phyloP scores from a whole-genome alignment of 805 yeast genomes.

The Cyberlindnera mycetangii region DNA sequence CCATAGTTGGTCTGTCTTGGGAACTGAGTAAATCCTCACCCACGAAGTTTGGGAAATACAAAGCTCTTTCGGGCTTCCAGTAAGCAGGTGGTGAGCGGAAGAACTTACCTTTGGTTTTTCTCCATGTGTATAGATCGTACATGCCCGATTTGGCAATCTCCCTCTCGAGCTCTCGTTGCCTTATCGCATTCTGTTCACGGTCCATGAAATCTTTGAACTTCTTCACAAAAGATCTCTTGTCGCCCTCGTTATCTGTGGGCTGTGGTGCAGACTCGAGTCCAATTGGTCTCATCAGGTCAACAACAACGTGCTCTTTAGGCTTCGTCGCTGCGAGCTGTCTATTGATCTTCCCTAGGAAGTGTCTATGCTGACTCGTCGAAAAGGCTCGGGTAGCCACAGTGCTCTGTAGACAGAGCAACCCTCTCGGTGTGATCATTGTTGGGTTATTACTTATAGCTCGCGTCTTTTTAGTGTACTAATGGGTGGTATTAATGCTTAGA shows the following conservation, averaged over 20 bases:
- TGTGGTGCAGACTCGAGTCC: slow-evolving; percentile 42
- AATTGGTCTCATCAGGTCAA: slow-evolving; percentile 41
- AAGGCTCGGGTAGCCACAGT: slow-evolving; percentile 9
- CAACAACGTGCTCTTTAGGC: slow-evolving; percentile 34
- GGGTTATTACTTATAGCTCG: no score
- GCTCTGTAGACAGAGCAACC: not conserved
- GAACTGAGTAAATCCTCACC: slow-evolving; percentile 49
- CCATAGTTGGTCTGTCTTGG: slow-evolving; percentile 30
- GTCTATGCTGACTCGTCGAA: slow-evolving; percentile 5
- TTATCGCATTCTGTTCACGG: slow-evolving; percentile 42
- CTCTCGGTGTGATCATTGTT: not conserved
- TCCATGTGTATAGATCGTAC: slow-evolving; percentile 59
- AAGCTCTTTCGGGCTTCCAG: slow-evolving; percentile 68
- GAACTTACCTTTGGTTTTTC: slow-evolving; percentile 79
- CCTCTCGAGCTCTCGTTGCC: slow-evolving; percentile 53
- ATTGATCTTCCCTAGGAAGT: slow-evolving; percentile 32
- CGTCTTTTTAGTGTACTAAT: no score
- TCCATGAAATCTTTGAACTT: slow-evolving; percentile 46
- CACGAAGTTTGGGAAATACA: slow-evolving; percentile 77
- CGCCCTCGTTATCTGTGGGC: slow-evolving; percentile 39
- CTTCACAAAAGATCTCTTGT: slow-evolving; percentile 34
- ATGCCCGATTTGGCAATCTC: slow-evolving; percentile 69
- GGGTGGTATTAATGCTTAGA: no score
- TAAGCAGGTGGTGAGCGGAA: slow-evolving; percentile 79
- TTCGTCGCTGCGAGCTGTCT: slow-evolving; percentile 36